Conservation (phyloP, 2,329 filamentous ascomycete species). For the Nigrospora osmanthi region DNA sequence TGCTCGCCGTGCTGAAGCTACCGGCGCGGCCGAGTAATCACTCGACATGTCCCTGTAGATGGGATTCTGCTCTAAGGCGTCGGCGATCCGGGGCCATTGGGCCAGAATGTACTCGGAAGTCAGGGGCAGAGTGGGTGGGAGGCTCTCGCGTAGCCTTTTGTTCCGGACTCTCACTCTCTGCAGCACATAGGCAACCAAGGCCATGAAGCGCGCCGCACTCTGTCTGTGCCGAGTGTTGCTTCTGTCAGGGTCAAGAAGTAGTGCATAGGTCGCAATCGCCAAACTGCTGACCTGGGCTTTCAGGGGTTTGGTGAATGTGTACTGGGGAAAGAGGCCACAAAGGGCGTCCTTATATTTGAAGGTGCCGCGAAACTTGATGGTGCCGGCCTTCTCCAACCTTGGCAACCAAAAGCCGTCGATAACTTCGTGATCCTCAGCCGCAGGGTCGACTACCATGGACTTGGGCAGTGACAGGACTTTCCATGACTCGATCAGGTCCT, state of each 20-base stretch:
- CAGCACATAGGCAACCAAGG: constrained; percentile 16
- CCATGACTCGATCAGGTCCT: constrained; percentile 33
- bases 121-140: constrained; percentile 9
- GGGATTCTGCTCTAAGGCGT: constrained; percentile 7
- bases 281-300: constrained; percentile 19
- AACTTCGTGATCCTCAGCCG: constrained; percentile 8
- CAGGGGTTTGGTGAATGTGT: constrained; percentile 12
- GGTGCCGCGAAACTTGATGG: constrained; percentile 9
- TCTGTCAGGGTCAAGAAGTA: constrained; percentile 24
- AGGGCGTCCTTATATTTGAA: constrained; percentile 21
- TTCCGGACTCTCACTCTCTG: constrained; percentile 10
- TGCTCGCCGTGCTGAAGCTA: background rate
- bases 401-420: constrained; percentile 21
- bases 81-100: constrained; percentile 17
- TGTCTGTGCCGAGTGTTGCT: constrained; percentile 10
- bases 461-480: constrained; percentile 26
- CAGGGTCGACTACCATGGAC: constrained; percentile 2
- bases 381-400: constrained; percentile 11
- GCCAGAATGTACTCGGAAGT: constrained; percentile 15
- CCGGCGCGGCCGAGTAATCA: no score
- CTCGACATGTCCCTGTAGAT: background rate
- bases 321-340: constrained; percentile 24
- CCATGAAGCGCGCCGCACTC: constrained; percentile 15
- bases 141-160: constrained; percentile 6
- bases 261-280: constrained; percentile 28